These are phyloP conservation scores for Fusarium siculi DNA, from an alignment of 2,329 filamentous ascomycete genomes.

Conservation along the genomic window DNA sequence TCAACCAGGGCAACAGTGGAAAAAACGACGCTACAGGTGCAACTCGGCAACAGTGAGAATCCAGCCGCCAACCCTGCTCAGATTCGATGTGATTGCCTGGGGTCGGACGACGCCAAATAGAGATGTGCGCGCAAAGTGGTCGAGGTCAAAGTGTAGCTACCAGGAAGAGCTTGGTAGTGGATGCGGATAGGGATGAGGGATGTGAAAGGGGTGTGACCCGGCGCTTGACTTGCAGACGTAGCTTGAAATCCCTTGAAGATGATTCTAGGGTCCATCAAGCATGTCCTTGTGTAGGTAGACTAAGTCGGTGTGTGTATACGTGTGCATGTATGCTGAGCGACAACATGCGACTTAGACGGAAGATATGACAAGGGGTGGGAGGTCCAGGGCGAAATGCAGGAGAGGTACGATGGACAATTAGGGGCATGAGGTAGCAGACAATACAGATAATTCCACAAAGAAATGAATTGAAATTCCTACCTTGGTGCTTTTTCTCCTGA, in stretches of 20 bases:
- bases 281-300: neutral
- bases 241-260: slow-evolving; percentile 40
- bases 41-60: slow-evolving; percentile 33
- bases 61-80: slow-evolving; percentile 41
- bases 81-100: slow-evolving; percentile 41
- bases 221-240: slow-evolving; percentile 48
- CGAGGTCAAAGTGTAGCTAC: slow-evolving; percentile 28
- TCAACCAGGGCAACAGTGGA: slow-evolving; percentile 22
- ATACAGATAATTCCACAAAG: neutral
- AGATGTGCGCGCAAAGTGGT: slow-evolving; percentile 38
- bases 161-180: slow-evolving; percentile 41
- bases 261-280: slow-evolving; percentile 37
- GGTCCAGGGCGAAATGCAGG: slow-evolving; percentile 16
- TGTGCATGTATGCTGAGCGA: slow-evolving; percentile 34
- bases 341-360: slow-evolving; percentile 29
- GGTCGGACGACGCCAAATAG: slow-evolving; percentile 42
- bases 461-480: slow-evolving; percentile 15
- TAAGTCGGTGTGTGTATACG: slow-evolving; percentile 17
- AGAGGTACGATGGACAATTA: slow-evolving; percentile 18
- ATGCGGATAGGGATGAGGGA: slow-evolving; percentile 39
- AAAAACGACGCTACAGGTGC: slow-evolving; percentile 37
- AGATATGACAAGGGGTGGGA: slow-evolving; percentile 13
- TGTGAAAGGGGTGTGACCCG: slow-evolving; percentile 46
- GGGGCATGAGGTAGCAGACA: neutral
- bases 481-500: slow-evolving; percentile 1